Percentiles rank a stretch among this genome's conserved stretches.
Evolutionary conservation across 1,284 basidiomycete species (phyloP).

Genomic region (Fistulina hepatica): DNA sequence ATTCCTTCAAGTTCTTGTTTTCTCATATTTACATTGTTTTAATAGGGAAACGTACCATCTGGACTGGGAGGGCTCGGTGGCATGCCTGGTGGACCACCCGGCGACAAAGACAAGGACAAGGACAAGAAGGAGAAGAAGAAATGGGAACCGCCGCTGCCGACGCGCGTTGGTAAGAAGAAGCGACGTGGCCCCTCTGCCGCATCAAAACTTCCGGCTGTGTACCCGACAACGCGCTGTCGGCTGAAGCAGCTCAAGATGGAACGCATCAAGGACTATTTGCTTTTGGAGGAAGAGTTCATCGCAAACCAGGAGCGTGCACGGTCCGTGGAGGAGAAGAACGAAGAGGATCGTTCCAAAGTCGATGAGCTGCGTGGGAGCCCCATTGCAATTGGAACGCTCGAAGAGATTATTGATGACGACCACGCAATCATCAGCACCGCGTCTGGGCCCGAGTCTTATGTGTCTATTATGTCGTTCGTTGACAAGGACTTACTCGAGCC

Average conservation of each 20-base stretch:
- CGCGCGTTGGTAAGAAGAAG: slow-evolving; percentile 94
- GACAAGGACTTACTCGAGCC: slow-evolving; percentile 98
- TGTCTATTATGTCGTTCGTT: slow-evolving; percentile 97
- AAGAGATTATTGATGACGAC: slow-evolving; percentile 99
- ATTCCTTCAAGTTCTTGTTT: too few relatives aligned
- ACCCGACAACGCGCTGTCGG: slow-evolving; percentile 91
- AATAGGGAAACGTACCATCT: slow-evolving; percentile 75
- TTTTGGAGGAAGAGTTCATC: slow-evolving; percentile 97
- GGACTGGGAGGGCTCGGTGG: slow-evolving; percentile 30
- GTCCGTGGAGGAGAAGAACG: slow-evolving; percentile 88
- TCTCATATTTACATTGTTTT: too few relatives aligned
- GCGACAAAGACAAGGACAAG: slow-evolving; percentile 49
- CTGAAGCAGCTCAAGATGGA: slow-evolving; percentile 95
- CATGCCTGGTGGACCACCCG: slow-evolving; percentile 36
- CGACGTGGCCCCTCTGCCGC: slow-evolving; percentile 85
- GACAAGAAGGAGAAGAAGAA: slow-evolving; percentile 84
- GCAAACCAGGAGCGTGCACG: slow-evolving; percentile 89
- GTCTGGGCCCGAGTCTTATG: slow-evolving; percentile 95
- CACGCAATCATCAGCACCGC: slow-evolving; percentile 96
- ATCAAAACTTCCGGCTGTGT: slow-evolving; percentile 88
- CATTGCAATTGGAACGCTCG: slow-evolving; percentile 94
- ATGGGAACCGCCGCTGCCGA: slow-evolving; percentile 98
- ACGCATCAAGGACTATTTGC: slow-evolving; percentile 95
- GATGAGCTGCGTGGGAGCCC: slow-evolving; percentile 93
- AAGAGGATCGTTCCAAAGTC: slow-evolving; percentile 88